Base-by-base conservation (phyloP, 1,284 basidiomycete genomes). In the Trichosporon ovoides region DNA sequence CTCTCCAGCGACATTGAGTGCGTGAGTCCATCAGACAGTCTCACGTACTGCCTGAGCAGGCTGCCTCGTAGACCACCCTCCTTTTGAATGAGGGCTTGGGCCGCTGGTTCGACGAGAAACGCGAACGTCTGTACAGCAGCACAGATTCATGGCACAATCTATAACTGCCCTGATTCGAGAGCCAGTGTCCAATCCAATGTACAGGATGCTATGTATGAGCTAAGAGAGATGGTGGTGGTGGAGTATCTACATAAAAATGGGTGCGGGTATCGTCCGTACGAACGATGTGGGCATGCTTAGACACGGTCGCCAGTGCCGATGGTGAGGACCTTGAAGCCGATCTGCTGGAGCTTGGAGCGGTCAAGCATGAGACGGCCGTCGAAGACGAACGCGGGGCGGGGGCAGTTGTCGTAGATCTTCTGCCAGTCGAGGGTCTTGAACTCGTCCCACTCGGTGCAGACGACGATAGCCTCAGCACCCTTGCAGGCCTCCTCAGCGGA, bases 381-480 rank as follows among this genome's bases (percentile, higher is more conserved):
- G 71, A 98, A 98, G 65, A 96, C 83, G 73, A 95, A 94, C 11
- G 91, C 91, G 36, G 95, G 95, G 82, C 98, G 97, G 74, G 88
- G 89, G 91, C 98, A 97, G 70, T 83, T 80, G 59, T 80, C 77
- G 80, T 98, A 96, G 43, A 98, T 71, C 68, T 71, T 66, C 69
- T 83, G 77, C 95, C 95, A 99, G 79, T 96, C 87, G 66, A 98
- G 88, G 40, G 86, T 83, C 70, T 84, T 83, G 83, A 98, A 99
- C 80, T 98, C 92, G 77, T 89, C 90, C 93, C 92, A 94, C 78
- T 95, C 92, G 10, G 92, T 95, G 59, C 76, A 77, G 72, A 97
- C 85, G 54, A 97, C 89, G 64, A 98, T 85, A 2, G 91, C 95
- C 78, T 97, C 94, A 55, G 91, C 88, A 62, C 87, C 82, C 74